Percentiles rank a stretch among this genome's conserved stretches.
Evolutionary conservation across 768 basidiomycete genomes (phyloP).

Genomic region (Mycena galericulata): DNA sequence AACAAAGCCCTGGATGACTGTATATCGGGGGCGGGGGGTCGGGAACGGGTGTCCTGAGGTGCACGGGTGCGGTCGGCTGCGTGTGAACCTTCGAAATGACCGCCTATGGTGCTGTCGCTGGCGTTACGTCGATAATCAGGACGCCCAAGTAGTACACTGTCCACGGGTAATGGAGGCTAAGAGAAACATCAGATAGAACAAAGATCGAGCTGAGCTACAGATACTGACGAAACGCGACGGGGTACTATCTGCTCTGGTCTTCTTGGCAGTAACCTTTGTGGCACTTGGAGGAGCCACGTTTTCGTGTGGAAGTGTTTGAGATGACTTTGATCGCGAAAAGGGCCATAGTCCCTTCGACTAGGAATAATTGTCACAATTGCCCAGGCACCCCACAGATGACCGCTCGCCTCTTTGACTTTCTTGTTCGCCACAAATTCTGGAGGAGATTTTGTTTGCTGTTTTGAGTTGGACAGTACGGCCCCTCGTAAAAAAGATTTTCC

Average conservation of each 20-base stretch:
- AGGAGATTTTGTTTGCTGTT: not conserved
- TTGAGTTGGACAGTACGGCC: not conserved
- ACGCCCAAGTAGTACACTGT: not conserved
- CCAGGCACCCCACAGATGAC: not conserved
- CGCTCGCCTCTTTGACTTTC: constrained; percentile 30
- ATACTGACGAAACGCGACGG: constrained; percentile 25
- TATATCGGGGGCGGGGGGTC: not conserved
- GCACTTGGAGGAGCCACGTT: not conserved
- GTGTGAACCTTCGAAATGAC: not conserved
- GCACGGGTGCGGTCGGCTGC: not conserved
- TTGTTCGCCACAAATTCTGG: constrained; percentile 2
- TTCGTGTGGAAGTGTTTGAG: constrained; percentile 24
- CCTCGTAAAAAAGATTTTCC: constrained; percentile 14
- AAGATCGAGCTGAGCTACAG: not conserved
- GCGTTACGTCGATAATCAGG: constrained; percentile 32
- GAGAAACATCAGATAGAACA: not conserved
- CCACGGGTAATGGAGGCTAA: constrained; percentile 13
- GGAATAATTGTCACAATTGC: not conserved
- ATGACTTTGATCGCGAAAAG: constrained; percentile 31
- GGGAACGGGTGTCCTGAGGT: constrained; percentile 8
- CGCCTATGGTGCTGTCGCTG: constrained; percentile 25
- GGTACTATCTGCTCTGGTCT: constrained; percentile 30
- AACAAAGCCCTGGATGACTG: constrained; percentile 21
- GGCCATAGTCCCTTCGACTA: constrained; percentile 34
- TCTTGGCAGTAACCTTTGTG: not conserved